Base-by-base conservation (phyloP, 169 alveolate species). In the Plasmodium cynomolgi region DNA sequence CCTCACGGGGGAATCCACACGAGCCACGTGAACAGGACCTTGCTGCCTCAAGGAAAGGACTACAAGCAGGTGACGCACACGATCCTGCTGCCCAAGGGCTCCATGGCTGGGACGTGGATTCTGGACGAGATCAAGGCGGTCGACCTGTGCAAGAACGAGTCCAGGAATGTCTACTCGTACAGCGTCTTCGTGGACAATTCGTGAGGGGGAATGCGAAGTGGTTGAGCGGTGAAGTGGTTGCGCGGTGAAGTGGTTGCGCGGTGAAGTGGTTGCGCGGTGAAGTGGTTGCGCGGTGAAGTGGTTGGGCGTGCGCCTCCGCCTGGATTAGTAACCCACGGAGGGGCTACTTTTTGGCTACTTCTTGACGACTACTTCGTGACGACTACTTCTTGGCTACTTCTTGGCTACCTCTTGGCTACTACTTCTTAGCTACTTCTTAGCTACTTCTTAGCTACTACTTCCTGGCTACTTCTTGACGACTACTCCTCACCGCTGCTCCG, bases 71-170 rank as follows among this genome's bases (percentile, higher is more conserved):
- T 96, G 47, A 26, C 23, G n/a, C 93, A 93, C 79, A 41, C 37
- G 44, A 88, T 95, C 29, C 37, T 93, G 26, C 92, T 96, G 17
- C 97, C 97, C 6, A 83, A 86, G 71, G 97, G 97, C 26, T 96
- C 97, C 15, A 84, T 96, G 90, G 96, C 97, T 1, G 97, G 97
- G 3, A 95, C 95, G 9, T 96, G 97, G 97, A 13, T 90, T 37
- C 39, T 90, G n/a, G 94, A 90, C 1, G 91, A 90, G 23, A 90
- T 90, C 44, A 90, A 90, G 71, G 91, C 94, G 33, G 74, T 72
- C 54, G 94, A 90, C 39, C 20, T n/a, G 44, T 90, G 94, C 34
- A 90, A 90, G 41, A 90, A 90, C 37, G 94, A 90, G 44, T 71
- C 94, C 44, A 80, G 84, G 33, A 80, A 80, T 31, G 77, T 81